Conservation (phyloP, 1,284 basidiomycete genomes). For the Cutaneotrichosporon arboriforme region DNA sequence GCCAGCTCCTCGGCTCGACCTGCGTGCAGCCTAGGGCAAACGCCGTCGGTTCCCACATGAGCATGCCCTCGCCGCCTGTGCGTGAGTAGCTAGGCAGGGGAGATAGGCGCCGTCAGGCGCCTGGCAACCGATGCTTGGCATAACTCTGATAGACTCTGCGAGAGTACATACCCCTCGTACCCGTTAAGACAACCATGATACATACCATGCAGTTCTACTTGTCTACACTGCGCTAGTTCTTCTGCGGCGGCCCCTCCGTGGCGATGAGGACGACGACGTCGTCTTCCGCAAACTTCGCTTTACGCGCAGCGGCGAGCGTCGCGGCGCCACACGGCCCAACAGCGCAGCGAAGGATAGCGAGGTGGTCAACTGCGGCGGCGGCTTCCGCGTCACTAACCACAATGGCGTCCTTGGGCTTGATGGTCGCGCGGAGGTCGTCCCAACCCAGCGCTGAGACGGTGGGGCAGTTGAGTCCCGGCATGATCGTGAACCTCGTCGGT, state of each 20-base stretch:
- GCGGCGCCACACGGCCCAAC: slow-evolving; percentile 18
- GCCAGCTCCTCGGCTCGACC: too few relatives aligned
- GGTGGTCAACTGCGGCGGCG: not conserved
- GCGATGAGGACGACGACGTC: slow-evolving; percentile 18
- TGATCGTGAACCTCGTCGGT: slow-evolving; percentile 8
- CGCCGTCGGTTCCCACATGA: too few relatives aligned
- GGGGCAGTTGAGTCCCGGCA: slow-evolving; percentile 19
- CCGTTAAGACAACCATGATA: not conserved
- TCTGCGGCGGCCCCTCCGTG: slow-evolving; percentile 14
- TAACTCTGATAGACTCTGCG: too few relatives aligned
- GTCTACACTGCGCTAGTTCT: too few relatives aligned
- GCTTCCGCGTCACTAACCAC: slow-evolving; percentile 14
- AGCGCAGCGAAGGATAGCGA: not conserved
- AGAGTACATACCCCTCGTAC: too few relatives aligned
- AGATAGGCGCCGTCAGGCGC: too few relatives aligned
- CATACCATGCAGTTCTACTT: not conserved
- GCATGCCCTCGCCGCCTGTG: too few relatives aligned
- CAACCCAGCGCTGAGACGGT: slow-evolving; percentile 12
- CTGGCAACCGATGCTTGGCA: too few relatives aligned
- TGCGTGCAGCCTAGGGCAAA: too few relatives aligned
- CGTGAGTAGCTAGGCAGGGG: too few relatives aligned
- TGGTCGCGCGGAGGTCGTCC: slow-evolving; percentile 7
- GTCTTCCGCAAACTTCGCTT: slow-evolving; percentile 1
- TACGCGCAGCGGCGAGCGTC: slow-evolving; percentile 12
- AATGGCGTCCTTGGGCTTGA: slow-evolving; percentile 10